Evolutionary conservation across 495 filamentous ascomycete genomes (phyloP), one percentile per base, ranked within the genome.

Genomic region (Lepraria neglecta): DNA sequence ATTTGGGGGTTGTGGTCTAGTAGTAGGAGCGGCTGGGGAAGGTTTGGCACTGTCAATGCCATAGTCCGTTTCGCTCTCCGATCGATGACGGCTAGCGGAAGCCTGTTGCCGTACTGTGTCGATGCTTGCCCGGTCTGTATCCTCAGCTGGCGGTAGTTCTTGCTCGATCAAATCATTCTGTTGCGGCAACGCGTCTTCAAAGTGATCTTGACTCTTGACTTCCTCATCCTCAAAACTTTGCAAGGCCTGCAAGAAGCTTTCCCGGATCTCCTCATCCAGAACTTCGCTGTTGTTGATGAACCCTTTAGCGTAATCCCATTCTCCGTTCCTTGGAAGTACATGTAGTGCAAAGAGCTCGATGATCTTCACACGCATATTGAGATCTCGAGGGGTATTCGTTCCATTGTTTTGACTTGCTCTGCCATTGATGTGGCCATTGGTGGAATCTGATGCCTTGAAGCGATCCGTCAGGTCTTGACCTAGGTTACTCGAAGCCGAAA

Each of bases 281-380:
- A 94, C 82, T 43, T 91, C 82, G 68, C 82, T 90, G 62, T 90
- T 78, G 60, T 78, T 84, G 60, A 97, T 92, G 75, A 97, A 97
- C 65, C 94, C 88, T 30, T 81, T 79, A 0, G 94, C 90, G 69
- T 97, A 97, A 47, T 92, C 88, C 94, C 95, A 98, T 75, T 97
- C 90, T 40, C 86, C 84, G 66, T 95, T 96, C 44, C 88, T 81
- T 17, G 91, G 85, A 17, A 98, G 84, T 21, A 97, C 89, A 73
- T 97, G 94, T 6, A 98, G 79, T 5, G 89, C 91, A 66, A 95
- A 98, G 1, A 98, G 78, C 74, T 98, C 95, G 45, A 97, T 85
- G 52, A 98, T 87, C 73, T 92, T 90, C 53, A 95, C 83, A 31
- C 90, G 80, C 42, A 87, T 80, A 57, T 82, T 81, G 19, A 90